Base-by-base conservation (phyloP, 2,329 filamentous ascomycete species). In the Graphiopsis chlorocephala region DNA sequence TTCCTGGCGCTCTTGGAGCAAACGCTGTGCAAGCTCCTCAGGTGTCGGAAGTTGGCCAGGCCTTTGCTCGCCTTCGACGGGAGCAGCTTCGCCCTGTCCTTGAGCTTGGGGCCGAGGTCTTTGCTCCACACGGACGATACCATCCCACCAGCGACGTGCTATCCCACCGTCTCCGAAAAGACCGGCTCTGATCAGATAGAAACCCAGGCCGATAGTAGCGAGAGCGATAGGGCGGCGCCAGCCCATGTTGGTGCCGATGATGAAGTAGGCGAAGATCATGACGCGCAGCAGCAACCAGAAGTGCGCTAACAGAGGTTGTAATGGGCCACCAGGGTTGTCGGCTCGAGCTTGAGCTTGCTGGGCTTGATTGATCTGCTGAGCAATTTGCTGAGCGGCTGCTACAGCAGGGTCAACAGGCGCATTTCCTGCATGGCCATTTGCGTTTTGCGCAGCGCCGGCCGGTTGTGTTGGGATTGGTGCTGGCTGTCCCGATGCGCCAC, bases 261-360 rank as follows among this genome's bases (percentile, higher is more conserved):
- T 81, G 70, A 88, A 81, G 72, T 86, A 88, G 63, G 83, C 81
- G 70, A 88, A 86, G 65, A 84, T 81, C 64, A 85, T 82, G 23
- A 88, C 74, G 11, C 86, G 82, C 57, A 86, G 75, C 26, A 87
- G 80, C 2, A 88, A 79, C 86, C 86, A 89, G 26, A 80, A 73
- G 53, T 81, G 78, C 2, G 72, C 76, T 29, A 84, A 68, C 10
- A 79, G 71, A 31, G 76, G 73, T 17, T 77, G 75, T 23, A 77
- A 31, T 0, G 68, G 69, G 31, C 53, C 63, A 35, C 61, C 28
- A 4, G 63, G 42, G 14, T 61, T 48, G 20, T 48, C 52, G 14
- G 61, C 52, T 8, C 26, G 48, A 28, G 62, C 67, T 45, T 63
- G 68, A 15, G 63, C 66, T 45, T 70, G 71, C 45, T 68, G 69